Base-by-base conservation (phyloP, 2,329 filamentous ascomycete genomes). In the Cercospora citrullina region DNA sequence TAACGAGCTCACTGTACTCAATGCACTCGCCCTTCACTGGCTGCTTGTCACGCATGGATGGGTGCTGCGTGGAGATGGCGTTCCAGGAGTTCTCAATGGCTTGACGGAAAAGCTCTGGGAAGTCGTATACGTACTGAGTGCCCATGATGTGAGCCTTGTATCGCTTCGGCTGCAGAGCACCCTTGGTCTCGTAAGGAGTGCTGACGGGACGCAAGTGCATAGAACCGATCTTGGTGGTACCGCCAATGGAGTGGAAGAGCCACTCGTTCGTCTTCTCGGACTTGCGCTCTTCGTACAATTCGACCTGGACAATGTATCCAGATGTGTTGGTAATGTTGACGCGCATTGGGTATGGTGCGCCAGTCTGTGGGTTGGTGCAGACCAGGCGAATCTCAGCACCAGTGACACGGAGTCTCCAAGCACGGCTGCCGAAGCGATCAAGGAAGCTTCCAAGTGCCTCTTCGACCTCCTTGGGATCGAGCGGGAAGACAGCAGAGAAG, bases 131-230 rank as follows among this genome's bases (percentile, higher is more conserved):
- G 79, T 97, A 99, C 82, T 99, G 95, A 30, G 95, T 99, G 72
- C 95, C 95, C 94, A 99, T 97, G 70, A 98, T 85, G 80, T 99
- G 95, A 74, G 95, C 95, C 90, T 97, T 97, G 89, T 99, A 98
- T 75, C 95, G 90, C 89, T 98, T 98, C 71, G 95, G 95, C 84
- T 99, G 95, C 69, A 99, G 87, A 86, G 94, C 96, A 82, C 97
- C 96, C 89, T 99, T 99, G 78, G 94, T 97, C 42, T 94, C 91
- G 81, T 99, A 99, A 23, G 95, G 93, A 3, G 93, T 94, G 55
- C 89, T 91, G 72, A 98, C 94, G 5, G 94, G 89, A 77, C 96
- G 88, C 80, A 99, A 83, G 79, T 99, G 95, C 90, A 98, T 95
- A 60, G 93, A 89, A 60, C 95, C 95, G 77, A 97, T 92, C 87